These are phyloP conservation scores for Fremontodendron californicum DNA, from an alignment of 345 rosid species.

Conservation along the genomic window DNA sequence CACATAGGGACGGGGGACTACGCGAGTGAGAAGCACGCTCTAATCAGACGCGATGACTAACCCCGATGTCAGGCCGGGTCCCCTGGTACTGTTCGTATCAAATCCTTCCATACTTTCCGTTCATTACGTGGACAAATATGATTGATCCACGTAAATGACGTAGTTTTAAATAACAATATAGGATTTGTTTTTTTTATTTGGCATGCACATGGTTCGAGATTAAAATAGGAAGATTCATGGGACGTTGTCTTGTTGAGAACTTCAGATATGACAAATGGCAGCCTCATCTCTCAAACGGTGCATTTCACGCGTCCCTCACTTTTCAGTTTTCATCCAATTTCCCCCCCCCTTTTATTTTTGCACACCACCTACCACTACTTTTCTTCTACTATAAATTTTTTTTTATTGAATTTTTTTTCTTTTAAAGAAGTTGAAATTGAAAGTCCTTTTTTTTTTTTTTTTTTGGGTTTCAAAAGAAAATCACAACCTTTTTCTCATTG, in stretches of 20 bases:
- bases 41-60: constrained; percentile 14
- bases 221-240: background rate
- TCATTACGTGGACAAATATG: background rate
- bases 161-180: background rate
- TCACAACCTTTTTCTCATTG: too few species aligned
- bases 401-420: background rate
- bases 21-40: constrained; percentile 14
- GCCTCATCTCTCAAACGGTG: background rate
- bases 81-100: background rate
- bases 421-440: background rate
- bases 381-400: too few species aligned
- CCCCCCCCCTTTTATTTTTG: background rate
- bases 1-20: constrained; percentile 19
- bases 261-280: background rate
- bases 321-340: background rate
- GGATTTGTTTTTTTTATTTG: background rate
- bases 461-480: background rate
- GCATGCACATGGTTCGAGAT: background rate
- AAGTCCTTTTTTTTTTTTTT: background rate
- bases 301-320: background rate
- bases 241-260: background rate
- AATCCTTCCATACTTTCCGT: background rate
- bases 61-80: background rate
- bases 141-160: constrained; percentile 6
- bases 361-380: background rate